phyloP scores from a whole-genome alignment of 176 grass and related monocot genomes.

The Oryza glaberrima region DNA sequence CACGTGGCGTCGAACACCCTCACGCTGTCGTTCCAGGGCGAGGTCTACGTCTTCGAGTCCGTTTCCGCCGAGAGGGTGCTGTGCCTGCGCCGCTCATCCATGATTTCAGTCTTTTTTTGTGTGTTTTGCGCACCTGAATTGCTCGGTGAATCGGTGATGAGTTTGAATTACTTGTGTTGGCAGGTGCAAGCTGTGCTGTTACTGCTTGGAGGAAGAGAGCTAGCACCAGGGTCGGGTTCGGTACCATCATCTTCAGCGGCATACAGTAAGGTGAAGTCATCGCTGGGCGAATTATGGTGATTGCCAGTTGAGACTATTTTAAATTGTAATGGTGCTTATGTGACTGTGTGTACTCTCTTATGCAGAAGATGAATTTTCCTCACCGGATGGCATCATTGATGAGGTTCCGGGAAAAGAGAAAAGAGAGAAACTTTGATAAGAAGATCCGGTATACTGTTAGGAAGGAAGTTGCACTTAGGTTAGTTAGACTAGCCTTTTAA shows the following conservation, averaged over 20 bases:
- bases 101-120: neutral
- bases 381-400: slow-evolving; percentile 90
- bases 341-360: slow-evolving; percentile 3
- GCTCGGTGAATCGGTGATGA: neutral
- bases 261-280: slow-evolving; percentile 70
- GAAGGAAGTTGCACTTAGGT: slow-evolving; percentile 97
- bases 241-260: slow-evolving; percentile 60
- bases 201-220: slow-evolving; percentile 86
- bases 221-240: slow-evolving; percentile 47
- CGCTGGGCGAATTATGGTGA: neutral
- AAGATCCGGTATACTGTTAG: slow-evolving; percentile 91
- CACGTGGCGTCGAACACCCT: slow-evolving; percentile 62
- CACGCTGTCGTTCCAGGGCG: slow-evolving; percentile 90
- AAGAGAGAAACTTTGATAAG: slow-evolving; percentile 97
- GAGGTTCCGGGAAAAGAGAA: slow-evolving; percentile 94
- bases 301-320: neutral
- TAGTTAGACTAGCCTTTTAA: slow-evolving; percentile 10
- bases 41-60: slow-evolving; percentile 93
- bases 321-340: neutral
- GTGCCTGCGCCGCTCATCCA: neutral
- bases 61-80: slow-evolving; percentile 92
- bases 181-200: slow-evolving; percentile 96
- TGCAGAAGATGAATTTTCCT: slow-evolving; percentile 80
- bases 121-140: neutral
- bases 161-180: neutral